phyloP scores from a whole-genome alignment of 345 rosid species.

The Noccaea bulbosa region DNA sequence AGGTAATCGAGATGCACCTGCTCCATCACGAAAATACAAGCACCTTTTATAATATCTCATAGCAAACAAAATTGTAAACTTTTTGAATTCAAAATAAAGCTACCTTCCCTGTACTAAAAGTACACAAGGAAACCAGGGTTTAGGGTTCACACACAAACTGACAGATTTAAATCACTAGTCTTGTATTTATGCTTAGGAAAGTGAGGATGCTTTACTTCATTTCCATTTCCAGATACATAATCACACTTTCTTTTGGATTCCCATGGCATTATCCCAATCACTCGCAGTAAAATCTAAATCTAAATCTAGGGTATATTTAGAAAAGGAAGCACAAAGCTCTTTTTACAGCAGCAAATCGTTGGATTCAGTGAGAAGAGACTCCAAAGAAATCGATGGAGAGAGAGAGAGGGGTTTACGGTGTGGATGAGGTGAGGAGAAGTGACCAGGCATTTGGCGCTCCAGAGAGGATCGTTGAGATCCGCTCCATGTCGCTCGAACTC shows the following conservation, averaged over 20 bases:
- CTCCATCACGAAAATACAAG: constrained; percentile 32
- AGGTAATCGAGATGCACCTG: constrained; percentile 87
- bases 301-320: constrained; percentile 24
- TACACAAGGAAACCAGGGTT: constrained; percentile 12
- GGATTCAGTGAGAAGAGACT: constrained; percentile 14
- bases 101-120: not conserved
- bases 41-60: constrained; percentile 16
- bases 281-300: not conserved
- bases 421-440: constrained; percentile 73
- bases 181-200: not conserved
- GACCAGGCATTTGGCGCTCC: constrained; percentile 86
- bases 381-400: not conserved
- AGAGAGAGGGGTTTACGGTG: constrained; percentile 27
- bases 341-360: constrained; percentile 14
- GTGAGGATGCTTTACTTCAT: constrained; percentile 7
- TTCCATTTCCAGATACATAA: not conserved
- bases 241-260: not conserved
- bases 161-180: not conserved
- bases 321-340: constrained; percentile 2
- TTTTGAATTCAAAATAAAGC: too few species aligned
- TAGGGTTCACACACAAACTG: not conserved
- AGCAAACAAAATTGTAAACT: too few species aligned
- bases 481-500: constrained; percentile 81
- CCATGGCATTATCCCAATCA: not conserved
- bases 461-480: constrained; percentile 82